Base-by-base conservation (phyloP, 202 grass and related monocot species). In the Sporobolus alterniflorus region DNA sequence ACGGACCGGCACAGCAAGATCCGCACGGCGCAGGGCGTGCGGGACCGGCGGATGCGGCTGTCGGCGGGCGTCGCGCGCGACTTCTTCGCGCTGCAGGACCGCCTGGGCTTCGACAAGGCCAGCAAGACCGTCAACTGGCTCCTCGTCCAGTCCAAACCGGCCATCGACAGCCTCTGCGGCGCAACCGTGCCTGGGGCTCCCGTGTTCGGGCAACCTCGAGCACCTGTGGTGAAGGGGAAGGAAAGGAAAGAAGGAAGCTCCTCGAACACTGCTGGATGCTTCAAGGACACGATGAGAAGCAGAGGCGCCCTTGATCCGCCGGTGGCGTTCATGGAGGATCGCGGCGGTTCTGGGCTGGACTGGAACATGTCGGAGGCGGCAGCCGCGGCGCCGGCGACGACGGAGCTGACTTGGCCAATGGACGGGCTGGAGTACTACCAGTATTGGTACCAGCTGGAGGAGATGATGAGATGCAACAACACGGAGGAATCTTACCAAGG, bases 1-100 rank as follows among this genome's bases (percentile, higher is more conserved):
- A 85, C 91, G 15, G 94, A 97, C 67, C 82, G 94, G 25, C 94
- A 97, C 84, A 97, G 94, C 94, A 97, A 97, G 91, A 97, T 97
- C 83, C 75, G 69, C 32, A 97, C 94, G 31, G 91, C 91, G 69
- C 94, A 97, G 39, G 94, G 94, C n/a, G 81, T 94, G 67, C 79
- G 94, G 10, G 94, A 97, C 89, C 81, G 94, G 16, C 89, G 94
- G 71, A 97, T 97, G 94, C 80, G 94, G 72, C 87, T 97, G 18
- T 97, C 94, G 16, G 83, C 92, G 8, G 86, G 90, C 76, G 91
- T 94, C 13, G 91, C 94, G 8, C 69, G 91, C 7, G 75, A 97
- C 18, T 97, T 97, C 83, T 97, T 97, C 34, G 82, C 79, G 12
- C 89, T 97, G 49, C 94, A 97, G 84, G 91, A 97, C 73, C 64